Evolutionary conservation across 371 early-diverging fungal genomes (phyloP), one percentile per base, ranked within the genome.

Genomic region (Rhizopus sp.): DNA sequence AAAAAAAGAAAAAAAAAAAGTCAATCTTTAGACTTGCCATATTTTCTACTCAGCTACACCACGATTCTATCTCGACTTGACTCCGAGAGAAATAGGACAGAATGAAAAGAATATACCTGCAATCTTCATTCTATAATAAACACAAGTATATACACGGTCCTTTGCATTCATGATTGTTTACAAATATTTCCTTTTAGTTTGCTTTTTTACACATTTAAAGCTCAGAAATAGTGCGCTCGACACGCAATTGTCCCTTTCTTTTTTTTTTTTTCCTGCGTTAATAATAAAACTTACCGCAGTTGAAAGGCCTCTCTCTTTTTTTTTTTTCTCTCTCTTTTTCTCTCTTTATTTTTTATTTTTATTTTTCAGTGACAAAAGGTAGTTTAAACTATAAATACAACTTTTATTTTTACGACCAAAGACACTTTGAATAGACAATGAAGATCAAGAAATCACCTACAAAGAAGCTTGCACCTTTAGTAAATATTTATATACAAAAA

Each of bases 381-480:
- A 23, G 23, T 23, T 23, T 23, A 23, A 2, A 23, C 23, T 23
- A 37, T 37, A 37, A 37, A 37, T 7, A 7, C 7, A 37, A 37
- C 38, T 10, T 10, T n/a, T n/a, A n/a, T n/a, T 2, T 23, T 23
- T 23, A 23, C 23, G 23, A 37, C 38, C 13, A 37, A 37, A 37
- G 13, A 37, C 38, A 13, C 7, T 37, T 37, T 37, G 13, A 37
- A 37, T 37, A 46, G 46, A 46, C 29, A 44, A 87, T 87, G 86
- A 87, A 85, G 74, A 87, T 86, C 69, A 87, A 69, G 66, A 87
- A 86, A 75, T 70, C 84, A 4, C 82, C 86, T 32, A 81, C 86
- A 31, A 84, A 83, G 68, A 83, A 82, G 64, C 76, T 84, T 66
- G 75, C 77, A 7, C 78, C 80, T 31, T 79, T 85, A 57, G 88